Evolutionary conservation across 2,329 filamentous ascomycete genomes (phyloP).

Genomic region (Paecilomyces niveus): DNA sequence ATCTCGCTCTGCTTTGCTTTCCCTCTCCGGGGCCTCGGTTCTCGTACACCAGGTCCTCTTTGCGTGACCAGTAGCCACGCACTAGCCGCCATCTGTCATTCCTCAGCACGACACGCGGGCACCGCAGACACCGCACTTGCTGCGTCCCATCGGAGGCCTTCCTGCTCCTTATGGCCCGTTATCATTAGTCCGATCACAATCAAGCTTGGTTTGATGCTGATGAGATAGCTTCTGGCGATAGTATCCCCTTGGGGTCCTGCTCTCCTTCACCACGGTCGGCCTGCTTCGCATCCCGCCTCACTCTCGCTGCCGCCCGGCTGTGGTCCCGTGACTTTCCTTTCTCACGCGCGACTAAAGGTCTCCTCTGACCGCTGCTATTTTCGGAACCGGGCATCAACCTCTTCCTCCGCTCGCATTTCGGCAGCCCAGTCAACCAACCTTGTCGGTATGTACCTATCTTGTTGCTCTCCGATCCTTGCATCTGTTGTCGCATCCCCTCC

Average conservation of each 20-base stretch:
- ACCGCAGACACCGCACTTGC: neutral
- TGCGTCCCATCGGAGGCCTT: neutral
- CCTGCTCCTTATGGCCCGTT: neutral
- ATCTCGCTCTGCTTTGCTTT: constrained; percentile 10
- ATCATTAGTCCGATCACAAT: neutral
- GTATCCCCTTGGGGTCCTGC: neutral
- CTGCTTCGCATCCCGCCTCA: neutral
- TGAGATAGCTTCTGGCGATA: neutral
- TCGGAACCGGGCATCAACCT: constrained; percentile 26
- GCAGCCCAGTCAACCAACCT: constrained; percentile 33
- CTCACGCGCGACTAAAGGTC: constrained; percentile 10
- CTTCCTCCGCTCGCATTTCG: constrained; percentile 30
- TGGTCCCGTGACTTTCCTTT: constrained; percentile 22
- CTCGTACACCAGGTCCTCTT: constrained; percentile 6
- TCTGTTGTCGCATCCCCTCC: constrained; percentile 4
- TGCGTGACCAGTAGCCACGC: constrained; percentile 20
- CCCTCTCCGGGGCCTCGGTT: constrained; percentile 3
- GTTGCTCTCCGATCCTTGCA: constrained; percentile 4
- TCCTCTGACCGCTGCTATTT: constrained; percentile 28
- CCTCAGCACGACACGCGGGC: constrained; percentile 15
- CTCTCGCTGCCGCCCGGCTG: constrained; percentile 9
- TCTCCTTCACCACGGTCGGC: constrained; percentile 1
- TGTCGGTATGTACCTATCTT: constrained; percentile 31
- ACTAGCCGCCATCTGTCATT: constrained; percentile 14
- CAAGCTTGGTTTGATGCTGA: neutral